Evolutionary conservation across 2,329 filamentous ascomycete genomes (phyloP).

Genomic region (Aspergillus tanneri): DNA sequence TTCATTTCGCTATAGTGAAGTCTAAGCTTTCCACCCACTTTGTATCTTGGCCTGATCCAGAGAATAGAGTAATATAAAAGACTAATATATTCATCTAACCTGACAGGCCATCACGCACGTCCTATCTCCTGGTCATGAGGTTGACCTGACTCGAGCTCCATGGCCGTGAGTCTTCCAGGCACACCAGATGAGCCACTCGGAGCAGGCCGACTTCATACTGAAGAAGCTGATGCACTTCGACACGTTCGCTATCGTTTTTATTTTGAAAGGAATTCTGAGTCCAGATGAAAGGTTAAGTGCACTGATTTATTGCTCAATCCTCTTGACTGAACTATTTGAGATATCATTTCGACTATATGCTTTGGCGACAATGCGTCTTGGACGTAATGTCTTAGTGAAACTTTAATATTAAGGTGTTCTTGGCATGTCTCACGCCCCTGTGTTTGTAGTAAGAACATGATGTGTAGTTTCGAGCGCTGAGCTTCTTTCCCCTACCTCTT

Average conservation of each 20-base stretch:
- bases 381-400: constrained; percentile 14
- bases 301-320: constrained; percentile 17
- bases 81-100: no score
- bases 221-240: neutral
- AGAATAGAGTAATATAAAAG: no score
- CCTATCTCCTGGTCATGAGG: no score
- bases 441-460: constrained; percentile 4
- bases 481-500: no score
- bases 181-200: constrained; percentile 9
- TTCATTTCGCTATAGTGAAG: neutral
- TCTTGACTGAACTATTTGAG: constrained; percentile 7
- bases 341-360: constrained; percentile 16
- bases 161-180: constrained; percentile 2
- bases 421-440: constrained; percentile 12
- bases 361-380: constrained; percentile 4
- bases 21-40: neutral
- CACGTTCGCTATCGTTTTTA: neutral
- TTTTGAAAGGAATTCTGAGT: neutral
- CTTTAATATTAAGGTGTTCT: constrained; percentile 10
- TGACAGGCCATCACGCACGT: no score
- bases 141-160: neutral
- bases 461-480: no score
- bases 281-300: constrained; percentile 13
- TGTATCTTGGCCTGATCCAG: neutral
- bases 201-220: constrained; percentile 3